Evolutionary conservation across 371 early-diverging fungal genomes (phyloP).

Genomic region (Mortierella sp.): DNA sequence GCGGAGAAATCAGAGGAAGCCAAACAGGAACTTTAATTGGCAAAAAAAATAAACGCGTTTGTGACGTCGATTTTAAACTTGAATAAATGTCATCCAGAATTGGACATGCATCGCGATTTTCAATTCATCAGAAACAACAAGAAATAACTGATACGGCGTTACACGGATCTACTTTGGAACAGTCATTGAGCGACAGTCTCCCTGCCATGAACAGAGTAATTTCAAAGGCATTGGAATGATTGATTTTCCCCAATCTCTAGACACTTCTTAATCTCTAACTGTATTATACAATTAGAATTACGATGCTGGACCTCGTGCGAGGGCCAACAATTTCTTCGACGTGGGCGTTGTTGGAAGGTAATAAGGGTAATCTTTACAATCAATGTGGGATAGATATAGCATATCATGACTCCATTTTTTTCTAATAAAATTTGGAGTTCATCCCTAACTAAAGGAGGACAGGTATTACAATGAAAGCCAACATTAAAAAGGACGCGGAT

Average conservation of each 20-base stretch:
- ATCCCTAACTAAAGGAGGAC: slow-evolving; percentile 27
- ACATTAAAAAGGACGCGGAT: slow-evolving; percentile 50
- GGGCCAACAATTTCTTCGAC: slow-evolving; percentile 36
- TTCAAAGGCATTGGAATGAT: not conserved
- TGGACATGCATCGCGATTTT: not conserved
- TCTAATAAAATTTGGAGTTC: not conserved
- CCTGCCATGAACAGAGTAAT: slow-evolving; percentile 20
- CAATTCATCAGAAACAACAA: not conserved
- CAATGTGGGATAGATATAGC: not conserved
- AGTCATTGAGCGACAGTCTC: not conserved
- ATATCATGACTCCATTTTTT: not conserved
- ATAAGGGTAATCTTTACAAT: not conserved
- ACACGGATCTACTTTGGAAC: not conserved
- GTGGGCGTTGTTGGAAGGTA: slow-evolving; percentile 56
- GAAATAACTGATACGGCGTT: not conserved
- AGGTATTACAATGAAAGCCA: slow-evolving; percentile 51
- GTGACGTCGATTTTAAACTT: not conserved
- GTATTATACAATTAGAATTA: slow-evolving; percentile 13
- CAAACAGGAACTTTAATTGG: slow-evolving; percentile 28
- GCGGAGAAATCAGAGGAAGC: slow-evolving; percentile 10
- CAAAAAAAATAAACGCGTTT: slow-evolving; percentile 3
- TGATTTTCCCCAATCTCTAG: not conserved
- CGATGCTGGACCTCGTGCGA: slow-evolving; percentile 29
- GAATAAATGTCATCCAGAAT: not conserved
- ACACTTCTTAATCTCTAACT: not conserved